phyloP scores from a whole-genome alignment of 2,329 filamentous ascomycete species.

The Ophiosphaerella narmari region DNA sequence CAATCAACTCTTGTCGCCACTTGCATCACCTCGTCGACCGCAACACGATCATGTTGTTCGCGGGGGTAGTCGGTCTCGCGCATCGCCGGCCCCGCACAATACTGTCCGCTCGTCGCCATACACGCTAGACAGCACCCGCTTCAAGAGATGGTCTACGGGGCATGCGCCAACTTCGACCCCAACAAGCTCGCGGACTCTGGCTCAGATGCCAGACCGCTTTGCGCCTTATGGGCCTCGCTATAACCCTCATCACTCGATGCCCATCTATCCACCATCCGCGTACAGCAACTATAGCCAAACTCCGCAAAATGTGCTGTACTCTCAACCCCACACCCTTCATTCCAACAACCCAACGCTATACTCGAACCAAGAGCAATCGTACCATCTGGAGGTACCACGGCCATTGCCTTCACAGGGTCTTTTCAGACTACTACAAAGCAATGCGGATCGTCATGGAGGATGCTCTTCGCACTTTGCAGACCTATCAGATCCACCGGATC shows the following conservation, averaged over 20 bases:
- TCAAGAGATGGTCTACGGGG: slow-evolving; percentile 79
- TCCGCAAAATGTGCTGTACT: slow-evolving; percentile 44
- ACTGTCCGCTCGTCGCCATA: slow-evolving; percentile 72
- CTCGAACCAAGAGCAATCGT: slow-evolving; percentile 57
- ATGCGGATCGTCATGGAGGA: slow-evolving; percentile 71
- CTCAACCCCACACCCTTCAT: slow-evolving; percentile 58
- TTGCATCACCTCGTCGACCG: slow-evolving; percentile 71
- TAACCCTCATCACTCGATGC: slow-evolving; percentile 50
- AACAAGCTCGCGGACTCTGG: slow-evolving; percentile 59
- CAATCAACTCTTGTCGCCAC: slow-evolving; percentile 69
- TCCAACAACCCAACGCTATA: slow-evolving; percentile 52
- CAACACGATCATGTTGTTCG: slow-evolving; percentile 53
- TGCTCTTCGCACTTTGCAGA: slow-evolving; percentile 69
- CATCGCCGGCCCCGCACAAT: slow-evolving; percentile 72
- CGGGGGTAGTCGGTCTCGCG: slow-evolving; percentile 68
- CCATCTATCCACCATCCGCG: slow-evolving; percentile 40
- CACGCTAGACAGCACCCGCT: slow-evolving; percentile 67
- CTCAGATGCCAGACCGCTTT: slow-evolving; percentile 64
- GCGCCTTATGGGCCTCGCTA: slow-evolving; percentile 63
- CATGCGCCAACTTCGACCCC: slow-evolving; percentile 63
- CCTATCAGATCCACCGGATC: slow-evolving; percentile 74
- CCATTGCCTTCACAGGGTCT: slow-evolving; percentile 69
- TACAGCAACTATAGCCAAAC: slow-evolving; percentile 38
- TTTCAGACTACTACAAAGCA: slow-evolving; percentile 75
- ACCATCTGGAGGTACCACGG: slow-evolving; percentile 62